Percentiles rank a stretch among this genome's conserved stretches.
Evolutionary conservation across 2,329 filamentous ascomycete genomes (phyloP).

Genomic region (Cladosporium sp.): DNA sequence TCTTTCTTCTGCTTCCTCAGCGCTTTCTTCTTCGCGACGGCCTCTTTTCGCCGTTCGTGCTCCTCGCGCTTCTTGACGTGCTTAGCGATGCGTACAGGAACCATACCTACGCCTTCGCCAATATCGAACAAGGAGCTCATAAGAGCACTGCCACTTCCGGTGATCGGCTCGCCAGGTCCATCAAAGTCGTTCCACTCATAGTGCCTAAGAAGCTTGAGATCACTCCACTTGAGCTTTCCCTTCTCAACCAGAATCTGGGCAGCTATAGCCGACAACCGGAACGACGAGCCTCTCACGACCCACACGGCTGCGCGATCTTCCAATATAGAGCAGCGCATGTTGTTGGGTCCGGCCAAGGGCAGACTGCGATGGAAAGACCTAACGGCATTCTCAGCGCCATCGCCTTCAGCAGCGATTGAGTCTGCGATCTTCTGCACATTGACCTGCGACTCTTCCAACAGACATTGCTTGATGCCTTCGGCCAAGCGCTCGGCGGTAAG

Average conservation of each 20-base stretch:
- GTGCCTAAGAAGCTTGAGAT: slow-evolving; percentile 61
- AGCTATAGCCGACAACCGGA: slow-evolving; percentile 60
- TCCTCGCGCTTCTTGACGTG: slow-evolving; percentile 53
- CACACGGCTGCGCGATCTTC: slow-evolving; percentile 62
- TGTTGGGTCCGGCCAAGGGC: slow-evolving; percentile 40
- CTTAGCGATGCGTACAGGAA: slow-evolving; percentile 60
- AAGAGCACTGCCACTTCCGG: slow-evolving; percentile 60
- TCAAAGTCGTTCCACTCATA: slow-evolving; percentile 75
- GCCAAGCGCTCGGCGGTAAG: slow-evolving; percentile 61
- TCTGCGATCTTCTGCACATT: slow-evolving; percentile 58
- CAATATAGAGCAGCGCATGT: slow-evolving; percentile 64
- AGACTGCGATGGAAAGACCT: slow-evolving; percentile 61
- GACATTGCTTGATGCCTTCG: slow-evolving; percentile 65
- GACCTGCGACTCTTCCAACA: slow-evolving; percentile 56
- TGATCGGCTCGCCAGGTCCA: slow-evolving; percentile 69
- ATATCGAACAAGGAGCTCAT: slow-evolving; percentile 56
- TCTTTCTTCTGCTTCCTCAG: slow-evolving; percentile 23
- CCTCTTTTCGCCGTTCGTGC: slow-evolving; percentile 47
- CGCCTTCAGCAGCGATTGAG: slow-evolving; percentile 60
- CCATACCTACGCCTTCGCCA: slow-evolving; percentile 59
- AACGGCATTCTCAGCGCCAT: slow-evolving; percentile 68
- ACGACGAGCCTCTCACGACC: slow-evolving; percentile 57
- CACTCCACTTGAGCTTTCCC: slow-evolving; percentile 60
- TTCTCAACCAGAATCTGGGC: slow-evolving; percentile 61
- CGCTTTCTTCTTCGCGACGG: slow-evolving; percentile 26